These are phyloP conservation scores for Straminergon stramineum DNA, from an alignment of 225 moss, liverwort and hornwort species.

Conservation along the genomic window DNA sequence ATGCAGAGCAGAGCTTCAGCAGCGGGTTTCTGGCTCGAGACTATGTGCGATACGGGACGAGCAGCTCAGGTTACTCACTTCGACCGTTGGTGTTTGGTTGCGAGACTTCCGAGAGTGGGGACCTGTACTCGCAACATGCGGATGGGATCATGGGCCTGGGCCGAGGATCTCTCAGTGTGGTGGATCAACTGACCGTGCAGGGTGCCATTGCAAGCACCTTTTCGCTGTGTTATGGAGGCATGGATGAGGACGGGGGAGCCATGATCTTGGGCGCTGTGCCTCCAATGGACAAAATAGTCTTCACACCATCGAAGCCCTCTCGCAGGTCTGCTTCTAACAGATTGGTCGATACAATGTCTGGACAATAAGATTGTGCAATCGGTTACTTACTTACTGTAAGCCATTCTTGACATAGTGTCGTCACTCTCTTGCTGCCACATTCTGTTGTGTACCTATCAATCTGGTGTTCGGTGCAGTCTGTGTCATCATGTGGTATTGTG, in stretches of 20 bases:
- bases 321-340: not conserved
- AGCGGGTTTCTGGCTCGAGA: conserved; percentile 55
- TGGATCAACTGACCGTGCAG: not conserved
- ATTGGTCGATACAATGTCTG: not conserved
- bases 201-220: not conserved
- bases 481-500: not conserved
- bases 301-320: not conserved
- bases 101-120: not conserved
- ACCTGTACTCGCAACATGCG: not conserved
- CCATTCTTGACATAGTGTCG: not conserved
- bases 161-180: not conserved
- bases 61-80: not conserved
- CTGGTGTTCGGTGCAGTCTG: not conserved
- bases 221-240: not conserved
- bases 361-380: not conserved
- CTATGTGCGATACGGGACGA: conserved; percentile 38
- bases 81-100: not conserved
- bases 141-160: not conserved
- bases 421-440: not conserved
- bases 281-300: not conserved
- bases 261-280: not conserved
- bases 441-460: not conserved
- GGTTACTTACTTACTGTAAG: not conserved
- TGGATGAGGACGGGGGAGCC: not conserved
- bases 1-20: conserved; percentile 66